Percentiles rank a stretch among this genome's conserved stretches.
These are phyloP conservation scores for Fusarium sp. DNA, from an alignment of 2,329 filamentous ascomycete genomes.

Conservation along the genomic window DNA sequence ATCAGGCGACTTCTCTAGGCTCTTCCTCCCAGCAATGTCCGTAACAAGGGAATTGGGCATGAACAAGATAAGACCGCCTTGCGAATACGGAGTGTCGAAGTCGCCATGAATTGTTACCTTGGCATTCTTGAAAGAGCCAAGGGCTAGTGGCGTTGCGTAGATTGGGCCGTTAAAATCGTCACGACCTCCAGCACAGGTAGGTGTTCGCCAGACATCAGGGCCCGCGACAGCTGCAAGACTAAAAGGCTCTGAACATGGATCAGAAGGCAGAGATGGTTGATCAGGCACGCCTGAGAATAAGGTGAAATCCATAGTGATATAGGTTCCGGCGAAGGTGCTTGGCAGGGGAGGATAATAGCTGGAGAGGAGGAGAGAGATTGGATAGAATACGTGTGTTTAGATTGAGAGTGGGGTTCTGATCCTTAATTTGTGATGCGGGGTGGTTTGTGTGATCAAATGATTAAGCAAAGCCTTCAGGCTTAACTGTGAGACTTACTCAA, in stretches of 20 bases:
- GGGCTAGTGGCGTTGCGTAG: background rate
- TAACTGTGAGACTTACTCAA: no score
- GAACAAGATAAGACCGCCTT: constrained; percentile 12
- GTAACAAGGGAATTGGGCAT: background rate
- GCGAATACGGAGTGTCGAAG: background rate
- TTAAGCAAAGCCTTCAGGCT: no score
- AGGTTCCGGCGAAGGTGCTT: no score
- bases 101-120: background rate
- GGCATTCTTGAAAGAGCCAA: background rate
- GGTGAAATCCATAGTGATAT: background rate
- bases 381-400: no score
- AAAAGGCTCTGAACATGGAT: background rate
- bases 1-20: background rate
- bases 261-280: background rate
- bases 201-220: constrained; percentile 16
- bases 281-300: background rate
- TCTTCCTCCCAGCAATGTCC: background rate
- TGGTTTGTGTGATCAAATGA: no score
- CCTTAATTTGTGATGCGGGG: no score
- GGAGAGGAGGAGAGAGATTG: no score
- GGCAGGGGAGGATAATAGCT: background rate
- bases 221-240: background rate
- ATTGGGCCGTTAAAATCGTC: constrained; percentile 8
- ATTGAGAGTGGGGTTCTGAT: no score
- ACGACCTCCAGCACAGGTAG: constrained; percentile 7